These are phyloP conservation scores for Escovopsis sp. DNA, from an alignment of 2,329 filamentous ascomycete species.

Conservation along the genomic window DNA sequence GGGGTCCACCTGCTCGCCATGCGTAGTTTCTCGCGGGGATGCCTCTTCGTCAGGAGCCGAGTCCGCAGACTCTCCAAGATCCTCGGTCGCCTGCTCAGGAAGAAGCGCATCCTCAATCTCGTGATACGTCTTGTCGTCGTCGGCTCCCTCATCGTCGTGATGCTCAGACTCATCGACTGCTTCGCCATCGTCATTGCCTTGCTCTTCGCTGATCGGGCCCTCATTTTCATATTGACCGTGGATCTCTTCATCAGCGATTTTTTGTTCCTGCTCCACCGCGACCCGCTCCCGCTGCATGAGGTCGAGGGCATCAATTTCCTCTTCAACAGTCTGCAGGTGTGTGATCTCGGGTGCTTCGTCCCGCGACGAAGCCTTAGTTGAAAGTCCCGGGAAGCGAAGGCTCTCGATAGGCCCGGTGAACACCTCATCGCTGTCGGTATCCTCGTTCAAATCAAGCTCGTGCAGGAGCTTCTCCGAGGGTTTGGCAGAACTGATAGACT, in stretches of 20 bases:
- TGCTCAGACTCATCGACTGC: not conserved
- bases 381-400: conserved; percentile 28
- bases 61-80: conserved; percentile 7
- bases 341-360: conserved; percentile 25
- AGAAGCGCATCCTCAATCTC: conserved; percentile 11
- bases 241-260: conserved; percentile 4
- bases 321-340: conserved; percentile 18
- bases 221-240: conserved; percentile 8
- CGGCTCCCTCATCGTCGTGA: conserved; percentile 6
- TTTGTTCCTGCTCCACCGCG: not conserved
- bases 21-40: no score
- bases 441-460: conserved; percentile 16
- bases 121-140: not conserved
- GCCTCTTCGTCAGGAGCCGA: conserved; percentile 1
- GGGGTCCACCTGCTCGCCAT: conserved; percentile 6
- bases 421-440: conserved; percentile 15
- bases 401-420: conserved; percentile 20
- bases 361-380: conserved; percentile 30
- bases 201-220: conserved; percentile 1
- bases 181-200: conserved; percentile 5
- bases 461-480: conserved; percentile 24
- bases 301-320: conserved; percentile 7
- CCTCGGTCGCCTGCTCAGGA: conserved; percentile 9
- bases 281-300: not conserved
- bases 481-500: conserved; percentile 14